A percentile compares a stretch with the other conserved stretches of the same genome.
Conservation (phyloP, 805 yeast genomes). For the Candida corydali region DNA sequence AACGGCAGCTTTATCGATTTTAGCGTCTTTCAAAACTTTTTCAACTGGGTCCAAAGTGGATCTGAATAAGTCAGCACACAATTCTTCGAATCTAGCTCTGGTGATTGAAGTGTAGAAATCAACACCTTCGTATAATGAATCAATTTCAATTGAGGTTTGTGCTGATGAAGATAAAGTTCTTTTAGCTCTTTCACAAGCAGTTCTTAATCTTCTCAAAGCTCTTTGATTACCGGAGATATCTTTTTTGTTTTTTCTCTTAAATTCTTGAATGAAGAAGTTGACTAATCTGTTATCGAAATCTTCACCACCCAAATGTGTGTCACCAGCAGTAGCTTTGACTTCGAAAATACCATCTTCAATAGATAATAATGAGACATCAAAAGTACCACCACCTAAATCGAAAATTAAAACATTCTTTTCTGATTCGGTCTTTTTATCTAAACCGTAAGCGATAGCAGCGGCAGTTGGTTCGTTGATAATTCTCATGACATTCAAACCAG, state of each 20-base stretch:
- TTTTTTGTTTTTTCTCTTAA: conserved; percentile 97
- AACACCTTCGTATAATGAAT: conserved; percentile 89
- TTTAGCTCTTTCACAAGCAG: conserved; percentile 99
- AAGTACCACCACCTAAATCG: no score
- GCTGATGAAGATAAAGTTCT: conserved; percentile 96
- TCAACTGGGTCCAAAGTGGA: conserved; percentile 93
- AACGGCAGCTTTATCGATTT: conserved; percentile 83
- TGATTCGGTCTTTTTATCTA: conserved; percentile 51
- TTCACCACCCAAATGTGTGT: conserved; percentile 80
- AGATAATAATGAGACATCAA: conserved; percentile 43
- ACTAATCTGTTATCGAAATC: conserved; percentile 97
- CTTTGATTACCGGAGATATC: conserved; percentile 91
- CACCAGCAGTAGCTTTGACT: conserved; percentile 49
- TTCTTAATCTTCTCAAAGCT: conserved; percentile 96
- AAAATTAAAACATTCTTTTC: conserved; percentile 59
- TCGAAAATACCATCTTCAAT: conserved; percentile 48
- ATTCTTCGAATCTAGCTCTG: conserved; percentile 96
- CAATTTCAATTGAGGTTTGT: conserved; percentile 92
- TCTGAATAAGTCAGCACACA: conserved; percentile 91
- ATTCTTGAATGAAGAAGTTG: conserved; percentile 87
- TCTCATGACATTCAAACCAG: conserved; percentile 92
- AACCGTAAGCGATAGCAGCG: conserved; percentile 67
- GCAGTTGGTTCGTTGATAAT: conserved; percentile 92
- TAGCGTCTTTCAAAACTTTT: conserved; percentile 87
- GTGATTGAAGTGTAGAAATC: conserved; percentile 96